Percentiles rank a stretch among this genome's conserved stretches.
Conservation (phyloP, 257 asterid species). For the Henckelia pumila region DNA sequence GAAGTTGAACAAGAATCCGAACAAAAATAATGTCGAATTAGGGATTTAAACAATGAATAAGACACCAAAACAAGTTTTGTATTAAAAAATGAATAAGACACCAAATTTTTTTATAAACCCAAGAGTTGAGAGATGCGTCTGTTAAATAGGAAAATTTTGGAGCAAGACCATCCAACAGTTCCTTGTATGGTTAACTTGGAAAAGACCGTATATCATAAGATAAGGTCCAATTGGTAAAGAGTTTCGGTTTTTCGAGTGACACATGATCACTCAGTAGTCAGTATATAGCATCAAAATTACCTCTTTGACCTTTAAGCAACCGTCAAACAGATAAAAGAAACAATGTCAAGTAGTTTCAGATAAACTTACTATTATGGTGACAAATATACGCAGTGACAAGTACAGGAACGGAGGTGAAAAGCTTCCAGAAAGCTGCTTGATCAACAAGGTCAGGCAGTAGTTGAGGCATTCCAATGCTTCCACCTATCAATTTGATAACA, state of each 20-base stretch:
- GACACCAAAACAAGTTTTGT: neutral
- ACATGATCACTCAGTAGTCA: neutral
- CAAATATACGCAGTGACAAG: constrained; percentile 88
- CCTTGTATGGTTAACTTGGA: neutral
- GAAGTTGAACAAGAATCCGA: constrained; percentile 15
- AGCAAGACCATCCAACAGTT: neutral
- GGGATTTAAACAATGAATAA: neutral
- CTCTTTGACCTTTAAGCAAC: neutral
- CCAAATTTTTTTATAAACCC: too few species aligned
- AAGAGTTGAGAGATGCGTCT: neutral
- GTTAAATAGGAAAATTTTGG: constrained; percentile 1
- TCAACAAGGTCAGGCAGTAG: constrained; percentile 61
- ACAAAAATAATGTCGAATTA: constrained; percentile 5
- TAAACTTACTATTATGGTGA: constrained; percentile 73
- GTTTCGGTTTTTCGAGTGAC: neutral
- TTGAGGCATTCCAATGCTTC: constrained; percentile 78
- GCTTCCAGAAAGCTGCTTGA: constrained; percentile 92
- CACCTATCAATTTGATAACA: constrained; percentile 51
- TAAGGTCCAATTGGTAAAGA: neutral
- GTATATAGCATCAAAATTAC: neutral
- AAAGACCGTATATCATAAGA: neutral
- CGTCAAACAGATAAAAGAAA: neutral
- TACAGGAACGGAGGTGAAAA: constrained; percentile 74
- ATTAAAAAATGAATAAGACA: neutral
- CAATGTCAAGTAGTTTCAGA: neutral